Evolutionary conservation across 2,329 filamentous ascomycete genomes (phyloP), one percentile per base, ranked within the genome.

Genomic region (Aspergillus fructus): DNA sequence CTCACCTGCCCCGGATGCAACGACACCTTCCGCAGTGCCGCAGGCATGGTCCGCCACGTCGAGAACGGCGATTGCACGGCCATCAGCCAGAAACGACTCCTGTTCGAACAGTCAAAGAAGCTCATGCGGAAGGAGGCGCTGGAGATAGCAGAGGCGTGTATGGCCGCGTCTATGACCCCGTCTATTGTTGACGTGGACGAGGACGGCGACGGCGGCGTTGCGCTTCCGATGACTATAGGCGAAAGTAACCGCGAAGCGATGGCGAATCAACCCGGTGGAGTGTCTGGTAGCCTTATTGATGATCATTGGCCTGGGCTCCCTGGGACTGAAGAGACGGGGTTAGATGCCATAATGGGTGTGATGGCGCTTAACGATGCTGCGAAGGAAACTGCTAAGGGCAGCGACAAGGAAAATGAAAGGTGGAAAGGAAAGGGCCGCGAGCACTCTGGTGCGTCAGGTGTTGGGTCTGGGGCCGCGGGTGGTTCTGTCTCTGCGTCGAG

Each of bases 21-120:
- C 4, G 58, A 64, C 9, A 65, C 72, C 3, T 87, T 85, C 68
- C 71, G 69, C 12, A 74, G 75, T 9, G 83, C 83, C 0, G 71
- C 75, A 6, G 71, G 73, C 5, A 68, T 85, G 40, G 79, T 86
- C 56, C 70, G 71, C 15, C 85, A 87, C 62, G 76, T 86, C 19
- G 83, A 87, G 63, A 72, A 75, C 9, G 78, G 78, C 19, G 67
- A 79, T 37, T 87, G 85, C 64, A 48, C 61, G 0, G 68, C 67
- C 3, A 80, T 85, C 59, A 64, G 61, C 2, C 62, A 71, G 1
- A 58, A 67, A 0, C 71, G 80, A 12, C 83, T 85, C 58, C 67
- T 76, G 15, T 73, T 74, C n/a, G 74, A 80, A 47, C 74, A 83
- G 21, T 74, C 79, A 15, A 79, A 83, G 66, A 84, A 82, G 63